Conservation (phyloP, 306 rosid species). For the Fragaria nilgerrensis region DNA sequence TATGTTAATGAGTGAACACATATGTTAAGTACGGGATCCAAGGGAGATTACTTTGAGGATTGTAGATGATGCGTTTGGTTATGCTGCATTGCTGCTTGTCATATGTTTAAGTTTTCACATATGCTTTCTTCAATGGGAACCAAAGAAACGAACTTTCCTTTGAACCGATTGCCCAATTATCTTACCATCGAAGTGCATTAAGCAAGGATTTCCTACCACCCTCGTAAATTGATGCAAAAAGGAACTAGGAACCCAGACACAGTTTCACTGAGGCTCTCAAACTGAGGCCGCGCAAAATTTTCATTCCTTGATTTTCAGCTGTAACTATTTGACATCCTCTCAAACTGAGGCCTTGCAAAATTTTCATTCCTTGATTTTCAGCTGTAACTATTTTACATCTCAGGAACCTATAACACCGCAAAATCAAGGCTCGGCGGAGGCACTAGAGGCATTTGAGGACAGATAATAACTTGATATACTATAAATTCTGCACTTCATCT, state of each 20-base stretch:
- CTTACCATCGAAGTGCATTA: neutral
- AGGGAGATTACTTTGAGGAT: neutral
- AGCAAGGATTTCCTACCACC: too few relatives aligned
- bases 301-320: neutral
- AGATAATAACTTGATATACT: neutral
- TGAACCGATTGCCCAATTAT: too few relatives aligned
- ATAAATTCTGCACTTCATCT: constrained; percentile 7
- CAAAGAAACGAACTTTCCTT: too few relatives aligned
- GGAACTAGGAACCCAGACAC: neutral
- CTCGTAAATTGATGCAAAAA: neutral
- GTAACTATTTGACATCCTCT: neutral
- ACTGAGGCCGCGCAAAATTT: neutral
- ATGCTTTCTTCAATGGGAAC: too few relatives aligned
- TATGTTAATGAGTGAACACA: neutral
- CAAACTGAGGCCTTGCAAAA: neutral
- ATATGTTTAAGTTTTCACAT: too few relatives aligned
- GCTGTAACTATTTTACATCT: neutral
- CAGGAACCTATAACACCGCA: neutral
- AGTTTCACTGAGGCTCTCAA: neutral
- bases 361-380: neutral
- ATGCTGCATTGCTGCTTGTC: too few relatives aligned
- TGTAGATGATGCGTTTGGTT: neutral
- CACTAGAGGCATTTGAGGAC: neutral
- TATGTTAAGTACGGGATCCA: neutral
- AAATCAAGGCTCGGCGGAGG: neutral